Evolutionary conservation across 2,329 filamentous ascomycete genomes (phyloP).

Genomic region (Penicillium sp.): DNA sequence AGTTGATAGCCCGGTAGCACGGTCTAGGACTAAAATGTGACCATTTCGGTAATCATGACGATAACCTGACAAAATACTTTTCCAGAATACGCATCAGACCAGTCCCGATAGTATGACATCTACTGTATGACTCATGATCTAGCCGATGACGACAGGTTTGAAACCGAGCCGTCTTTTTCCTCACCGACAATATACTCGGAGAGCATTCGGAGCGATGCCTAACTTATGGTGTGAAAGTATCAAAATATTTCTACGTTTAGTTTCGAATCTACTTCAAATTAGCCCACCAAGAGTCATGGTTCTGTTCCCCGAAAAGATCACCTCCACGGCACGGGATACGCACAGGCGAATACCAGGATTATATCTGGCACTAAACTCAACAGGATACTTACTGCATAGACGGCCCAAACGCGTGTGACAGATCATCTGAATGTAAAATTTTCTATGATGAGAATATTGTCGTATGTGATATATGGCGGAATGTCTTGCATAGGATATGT

Average conservation of each 20-base stretch:
- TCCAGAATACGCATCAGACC: no score
- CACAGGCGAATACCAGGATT: neutral
- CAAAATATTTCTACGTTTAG: neutral
- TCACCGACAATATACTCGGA: constrained; percentile 4
- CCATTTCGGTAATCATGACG: neutral
- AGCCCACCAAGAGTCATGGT: neutral
- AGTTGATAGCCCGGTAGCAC: neutral
- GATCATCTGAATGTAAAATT: neutral
- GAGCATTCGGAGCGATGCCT: neutral
- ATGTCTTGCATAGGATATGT: neutral
- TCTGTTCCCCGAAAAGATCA: neutral
- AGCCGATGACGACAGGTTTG: constrained; percentile 6
- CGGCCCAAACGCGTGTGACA: neutral
- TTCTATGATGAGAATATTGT: neutral
- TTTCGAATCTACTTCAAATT: neutral
- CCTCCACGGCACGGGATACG: neutral
- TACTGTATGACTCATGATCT: constrained; percentile 13
- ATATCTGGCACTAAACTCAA: neutral
- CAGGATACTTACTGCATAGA: neutral
- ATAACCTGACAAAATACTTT: neutral
- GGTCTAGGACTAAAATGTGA: neutral
- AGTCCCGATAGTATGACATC: neutral
- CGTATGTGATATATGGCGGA: neutral
- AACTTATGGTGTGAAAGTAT: neutral
- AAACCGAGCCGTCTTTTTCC: constrained; percentile 9